Evolutionary conservation across 163 green algal genomes (phyloP).

Genomic region (Scenedesmus sp.): DNA sequence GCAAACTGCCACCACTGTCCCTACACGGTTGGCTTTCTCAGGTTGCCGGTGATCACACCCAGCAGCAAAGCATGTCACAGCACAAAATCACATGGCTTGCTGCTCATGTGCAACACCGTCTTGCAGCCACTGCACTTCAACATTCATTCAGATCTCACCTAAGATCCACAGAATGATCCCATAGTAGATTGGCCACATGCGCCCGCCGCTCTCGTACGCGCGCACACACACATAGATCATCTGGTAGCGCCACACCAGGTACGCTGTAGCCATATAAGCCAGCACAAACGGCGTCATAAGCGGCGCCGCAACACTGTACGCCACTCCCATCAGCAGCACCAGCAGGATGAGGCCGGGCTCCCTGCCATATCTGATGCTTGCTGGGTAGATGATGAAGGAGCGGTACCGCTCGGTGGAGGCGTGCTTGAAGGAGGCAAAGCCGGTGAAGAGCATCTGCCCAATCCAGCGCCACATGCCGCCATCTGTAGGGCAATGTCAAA

Average conservation of each 20-base stretch:
- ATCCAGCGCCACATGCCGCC: slow-evolving; percentile 57
- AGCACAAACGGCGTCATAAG: slow-evolving; percentile 43
- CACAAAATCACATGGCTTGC: too few relatives aligned
- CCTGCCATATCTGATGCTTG: slow-evolving; percentile 51
- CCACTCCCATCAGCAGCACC: slow-evolving; percentile 40
- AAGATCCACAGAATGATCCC: slow-evolving; percentile 28
- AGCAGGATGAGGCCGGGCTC: slow-evolving; percentile 52
- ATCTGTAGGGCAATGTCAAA: neutral
- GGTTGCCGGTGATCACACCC: too few relatives aligned
- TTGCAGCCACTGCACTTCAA: neutral
- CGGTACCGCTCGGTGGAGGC: slow-evolving; percentile 50
- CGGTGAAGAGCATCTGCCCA: slow-evolving; percentile 46
- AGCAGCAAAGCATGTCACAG: too few relatives aligned
- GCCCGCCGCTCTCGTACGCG: slow-evolving; percentile 56
- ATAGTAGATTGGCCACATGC: slow-evolving; percentile 49
- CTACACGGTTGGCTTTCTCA: too few relatives aligned
- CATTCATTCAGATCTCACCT: neutral
- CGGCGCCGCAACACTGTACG: slow-evolving; percentile 44
- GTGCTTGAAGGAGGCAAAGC: slow-evolving; percentile 28
- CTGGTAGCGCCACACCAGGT: slow-evolving; percentile 68
- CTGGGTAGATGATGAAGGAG: slow-evolving; percentile 51
- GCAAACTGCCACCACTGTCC: neutral
- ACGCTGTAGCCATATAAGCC: slow-evolving; percentile 32
- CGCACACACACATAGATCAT: slow-evolving; percentile 73
- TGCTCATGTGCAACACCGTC: too few relatives aligned